A percentile compares a stretch with the other conserved stretches of the same genome.
These are phyloP conservation scores for Ampelomyces quisqualis DNA, from an alignment of 2,329 filamentous ascomycete genomes.

Conservation along the genomic window DNA sequence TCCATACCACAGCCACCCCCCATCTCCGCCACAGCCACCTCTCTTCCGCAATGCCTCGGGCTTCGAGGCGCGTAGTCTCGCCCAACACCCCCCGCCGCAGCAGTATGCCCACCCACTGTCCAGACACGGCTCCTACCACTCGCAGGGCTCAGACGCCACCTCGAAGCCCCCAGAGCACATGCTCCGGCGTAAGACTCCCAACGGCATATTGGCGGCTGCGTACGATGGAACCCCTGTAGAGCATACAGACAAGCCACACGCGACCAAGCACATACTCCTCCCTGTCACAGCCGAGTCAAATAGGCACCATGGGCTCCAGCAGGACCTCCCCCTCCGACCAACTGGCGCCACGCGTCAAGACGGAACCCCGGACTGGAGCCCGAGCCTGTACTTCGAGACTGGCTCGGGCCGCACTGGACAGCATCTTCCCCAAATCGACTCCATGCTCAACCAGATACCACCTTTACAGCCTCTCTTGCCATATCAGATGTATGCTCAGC, in stretches of 20 bases:
- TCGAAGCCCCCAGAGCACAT: constrained; percentile 64
- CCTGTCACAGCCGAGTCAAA: constrained; percentile 55
- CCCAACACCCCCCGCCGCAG: constrained; percentile 31
- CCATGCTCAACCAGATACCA: constrained; percentile 60
- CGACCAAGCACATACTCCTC: constrained; percentile 79
- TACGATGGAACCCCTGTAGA: constrained; percentile 83
- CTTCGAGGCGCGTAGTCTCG: constrained; percentile 25
- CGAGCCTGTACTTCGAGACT: constrained; percentile 40
- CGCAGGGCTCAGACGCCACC: constrained; percentile 28
- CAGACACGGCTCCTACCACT: constrained; percentile 40
- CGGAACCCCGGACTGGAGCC: constrained; percentile 35
- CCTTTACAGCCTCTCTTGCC: constrained; percentile 58
- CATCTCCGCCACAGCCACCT: constrained; percentile 27
- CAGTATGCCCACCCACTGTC: constrained; percentile 46
- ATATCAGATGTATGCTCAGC: constrained; percentile 47
- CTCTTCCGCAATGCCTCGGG: constrained; percentile 29
- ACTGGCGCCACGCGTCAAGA: constrained; percentile 27
- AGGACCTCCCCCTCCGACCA: constrained; percentile 41
- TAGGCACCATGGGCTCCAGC: constrained; percentile 36
- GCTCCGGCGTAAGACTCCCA: constrained; percentile 87
- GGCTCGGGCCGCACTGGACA: constrained; percentile 41
- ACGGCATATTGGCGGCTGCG: constrained; percentile 85
- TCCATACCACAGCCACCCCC: constrained; percentile 27
- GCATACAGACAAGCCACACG: constrained; percentile 70
- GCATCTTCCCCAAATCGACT: constrained; percentile 59